Evolutionary conservation across 495 filamentous ascomycete genomes (phyloP), one percentile per base, ranked within the genome.

Genomic region (Evansstolkia leycettana): DNA sequence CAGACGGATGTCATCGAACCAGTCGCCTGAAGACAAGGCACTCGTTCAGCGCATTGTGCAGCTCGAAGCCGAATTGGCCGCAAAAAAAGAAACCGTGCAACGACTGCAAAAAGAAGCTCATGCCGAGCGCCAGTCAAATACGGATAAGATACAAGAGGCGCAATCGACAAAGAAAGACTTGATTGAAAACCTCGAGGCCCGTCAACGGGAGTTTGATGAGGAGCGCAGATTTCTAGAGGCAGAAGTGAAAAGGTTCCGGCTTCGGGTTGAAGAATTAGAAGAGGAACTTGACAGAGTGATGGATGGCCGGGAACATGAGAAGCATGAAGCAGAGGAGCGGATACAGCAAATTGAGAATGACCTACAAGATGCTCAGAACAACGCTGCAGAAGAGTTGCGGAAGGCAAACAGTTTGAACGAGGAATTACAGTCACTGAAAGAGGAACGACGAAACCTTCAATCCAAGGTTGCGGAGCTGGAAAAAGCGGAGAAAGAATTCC

Each of bases 151-250:
- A 28, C 78, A 89, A 41, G 85, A 94, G 51, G 82, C 70, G 9
- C 79, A 84, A 41, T 88, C 83, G 2, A 99, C 83, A 0, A 99
- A 99, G 56, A 76, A 83, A 48, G 90, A 99, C 48, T 72, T 99
- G 1, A 75, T 99, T 52, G 81, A 82, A 27, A 99, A 99, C 48
- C 78, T 99, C 52, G 86, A 95, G 47, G 83, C 88, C 20, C 73
- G 85, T 20, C 84, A 93, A 50, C 75, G 76, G 18, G 89, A 96
- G 49, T 94, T 94, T 47, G 68, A 80, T 28, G 76, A 76, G 35
- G 87, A 96, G 54, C 75, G 89, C 16, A 81, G 76, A 46, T 78
- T 72, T 7, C 65, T 95, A 12, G 82, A 94, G 45, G 60, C 70
- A 12, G 86, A 96, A 55, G 72, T 88, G 34, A 76, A 75, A 36